A percentile compares a stretch with the other conserved stretches of the same genome.
Conservation (phyloP, 352 stramenopile species). For the Globisporangium alternatum region DNA sequence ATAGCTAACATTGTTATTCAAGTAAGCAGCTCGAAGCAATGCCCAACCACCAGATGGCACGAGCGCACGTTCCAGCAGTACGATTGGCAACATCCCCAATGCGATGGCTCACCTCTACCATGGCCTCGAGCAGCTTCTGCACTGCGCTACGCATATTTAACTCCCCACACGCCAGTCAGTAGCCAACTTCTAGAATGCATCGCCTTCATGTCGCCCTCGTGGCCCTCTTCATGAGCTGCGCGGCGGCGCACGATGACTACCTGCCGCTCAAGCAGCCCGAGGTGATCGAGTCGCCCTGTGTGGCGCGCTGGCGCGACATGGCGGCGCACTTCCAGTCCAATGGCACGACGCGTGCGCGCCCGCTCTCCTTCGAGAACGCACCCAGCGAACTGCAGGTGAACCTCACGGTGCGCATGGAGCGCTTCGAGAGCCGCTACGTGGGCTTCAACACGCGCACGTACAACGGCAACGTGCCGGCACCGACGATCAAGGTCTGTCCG, state of each 20-base stretch:
- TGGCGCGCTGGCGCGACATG: constrained; percentile 33
- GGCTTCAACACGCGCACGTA: constrained; percentile 74
- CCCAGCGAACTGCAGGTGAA: constrained; percentile 54
- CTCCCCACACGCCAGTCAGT: too few species aligned
- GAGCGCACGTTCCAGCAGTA: too few species aligned
- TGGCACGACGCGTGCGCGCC: constrained; percentile 16
- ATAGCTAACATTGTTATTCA: too few species aligned
- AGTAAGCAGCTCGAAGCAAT: too few species aligned
- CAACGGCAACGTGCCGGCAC: constrained; percentile 59
- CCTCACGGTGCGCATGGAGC: constrained; percentile 47
- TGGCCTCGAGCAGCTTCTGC: too few species aligned
- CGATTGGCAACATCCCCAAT: too few species aligned
- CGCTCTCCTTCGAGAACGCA: constrained; percentile 34
- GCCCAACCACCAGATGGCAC: too few species aligned
- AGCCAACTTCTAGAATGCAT: neutral
- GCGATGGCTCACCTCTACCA: too few species aligned
- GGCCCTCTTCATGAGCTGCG: neutral
- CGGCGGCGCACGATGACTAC: constrained; percentile 35
- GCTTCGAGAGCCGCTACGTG: constrained; percentile 73
- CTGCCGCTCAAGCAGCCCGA: constrained; percentile 35
- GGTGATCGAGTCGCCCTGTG: constrained; percentile 43
- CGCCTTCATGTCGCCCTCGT: neutral
- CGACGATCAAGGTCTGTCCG: constrained; percentile 72
- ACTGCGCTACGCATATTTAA: too few species aligned
- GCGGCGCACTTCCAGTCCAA: constrained; percentile 15